A percentile compares a stretch with the other conserved stretches of the same genome.
phyloP scores from a whole-genome alignment of 129 eudicot genomes.

The Cynara cardunculus region DNA sequence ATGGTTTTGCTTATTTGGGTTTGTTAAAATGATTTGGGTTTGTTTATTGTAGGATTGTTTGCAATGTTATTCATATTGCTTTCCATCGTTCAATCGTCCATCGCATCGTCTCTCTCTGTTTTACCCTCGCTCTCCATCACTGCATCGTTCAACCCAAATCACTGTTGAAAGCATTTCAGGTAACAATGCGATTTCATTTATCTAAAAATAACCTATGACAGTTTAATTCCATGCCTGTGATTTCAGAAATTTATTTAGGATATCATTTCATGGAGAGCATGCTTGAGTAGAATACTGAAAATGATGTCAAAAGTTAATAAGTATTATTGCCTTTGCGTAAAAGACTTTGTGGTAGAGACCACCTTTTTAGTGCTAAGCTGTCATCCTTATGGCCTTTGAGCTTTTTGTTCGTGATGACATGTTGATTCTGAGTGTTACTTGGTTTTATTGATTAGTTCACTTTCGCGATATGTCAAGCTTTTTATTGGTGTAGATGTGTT shows the following conservation, averaged over 20 bases:
- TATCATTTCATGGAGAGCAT: not conserved
- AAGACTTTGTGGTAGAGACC: slow-evolving; percentile 25
- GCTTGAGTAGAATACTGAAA: slow-evolving; percentile 18
- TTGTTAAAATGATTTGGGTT: no score
- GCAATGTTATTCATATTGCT: no score
- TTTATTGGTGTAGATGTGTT: slow-evolving; percentile 24
- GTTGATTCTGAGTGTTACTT: slow-evolving; percentile 10
- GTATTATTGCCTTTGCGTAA: slow-evolving; percentile 35
- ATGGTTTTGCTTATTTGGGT: no score
- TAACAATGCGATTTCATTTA: no score
- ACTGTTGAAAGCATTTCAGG: no score
- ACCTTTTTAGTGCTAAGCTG: slow-evolving; percentile 25
- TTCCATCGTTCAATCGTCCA: no score
- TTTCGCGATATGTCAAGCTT: slow-evolving; percentile 19
- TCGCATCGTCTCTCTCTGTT: no score
- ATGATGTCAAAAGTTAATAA: slow-evolving; percentile 27
- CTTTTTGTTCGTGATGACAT: slow-evolving; percentile 31
- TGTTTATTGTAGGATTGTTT: no score
- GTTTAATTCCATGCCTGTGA: not conserved
- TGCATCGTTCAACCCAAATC: no score
- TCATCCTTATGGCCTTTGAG: slow-evolving; percentile 24
- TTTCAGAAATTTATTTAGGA: not conserved
- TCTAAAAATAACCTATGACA: no score
- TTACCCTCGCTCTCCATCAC: no score
- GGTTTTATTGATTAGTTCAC: slow-evolving; percentile 14